Base-by-base conservation (phyloP, 1,139 yeast species). In the Kodamaea arcana region DNA sequence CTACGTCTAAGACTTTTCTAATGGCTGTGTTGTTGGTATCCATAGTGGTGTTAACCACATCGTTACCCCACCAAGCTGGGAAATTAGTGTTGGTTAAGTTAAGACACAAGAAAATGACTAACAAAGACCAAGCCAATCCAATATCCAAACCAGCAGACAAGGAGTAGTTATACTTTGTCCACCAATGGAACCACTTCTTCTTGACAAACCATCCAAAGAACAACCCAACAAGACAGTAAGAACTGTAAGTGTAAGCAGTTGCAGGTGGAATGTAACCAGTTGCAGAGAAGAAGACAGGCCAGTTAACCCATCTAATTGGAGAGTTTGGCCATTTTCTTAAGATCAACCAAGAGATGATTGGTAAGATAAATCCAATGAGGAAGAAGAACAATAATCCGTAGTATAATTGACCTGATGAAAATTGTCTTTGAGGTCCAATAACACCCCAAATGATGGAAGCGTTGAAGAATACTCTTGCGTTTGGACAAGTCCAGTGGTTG, bases 131-230 rank as follows among this genome's bases (percentile, higher is more conserved):
- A 4, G 80, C 79, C 41, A 78, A 56, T 32, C 83, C 80, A 34
- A 74, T 60, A 47, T 74, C 80, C 41, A 79, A 49, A 16, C 77
- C 83, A 2, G 80, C 80, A 18, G 80, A 71, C 39, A 78, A 58
- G 18, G 76, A 62, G 50, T 75, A 78, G 54, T 75, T 76, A 60
- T 79, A 79, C 60, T 78, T 78, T 29, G 76, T 61, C 83, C 83
- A 79, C 84, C 83, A 79, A 44, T 67, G 67, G 51, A 74, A 71
- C 56, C 56, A 65, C 45, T 50, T 61, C 42, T 52, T 60, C 54
- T 65, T 64, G 36, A 65, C 54, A 51, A 42, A 60, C 54, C 50
- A 50, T 29, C 61, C 58, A 42, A 66, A 64, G 40, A 53, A 42
- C 43, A 58, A 36, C 25, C 66, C 69, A 41, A 59, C 65, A 22